These are phyloP conservation scores for Zygotorulaspora sp. DNA, from an alignment of 805 yeast genomes.

Conservation along the genomic window DNA sequence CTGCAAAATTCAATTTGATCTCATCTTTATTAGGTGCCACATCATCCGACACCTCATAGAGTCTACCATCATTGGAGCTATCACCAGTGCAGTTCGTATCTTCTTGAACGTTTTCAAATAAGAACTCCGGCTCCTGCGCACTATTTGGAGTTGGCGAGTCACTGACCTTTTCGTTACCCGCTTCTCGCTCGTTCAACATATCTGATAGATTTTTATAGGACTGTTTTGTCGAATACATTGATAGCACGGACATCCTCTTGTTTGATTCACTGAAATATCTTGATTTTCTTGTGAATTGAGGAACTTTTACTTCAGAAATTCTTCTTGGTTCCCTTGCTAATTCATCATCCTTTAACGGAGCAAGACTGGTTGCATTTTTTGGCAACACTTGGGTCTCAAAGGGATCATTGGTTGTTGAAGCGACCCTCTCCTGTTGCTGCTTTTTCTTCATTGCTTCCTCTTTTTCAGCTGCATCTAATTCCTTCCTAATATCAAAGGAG, in stretches of 20 bases:
- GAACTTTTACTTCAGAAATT: constrained; percentile 61
- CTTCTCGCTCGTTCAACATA: constrained; percentile 32
- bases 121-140: constrained; percentile 27
- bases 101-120: constrained; percentile 27
- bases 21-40: constrained; percentile 17
- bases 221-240: constrained; percentile 63
- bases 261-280: constrained; percentile 56
- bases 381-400: constrained; percentile 27
- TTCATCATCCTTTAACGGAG: constrained; percentile 19
- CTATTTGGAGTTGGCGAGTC: constrained; percentile 19
- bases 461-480: constrained; percentile 23
- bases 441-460: constrained; percentile 9
- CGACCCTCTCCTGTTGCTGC: constrained; percentile 12
- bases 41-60: constrained; percentile 22
- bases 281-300: constrained; percentile 66
- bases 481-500: constrained; percentile 36
- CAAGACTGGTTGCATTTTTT: constrained; percentile 27
- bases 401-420: constrained; percentile 14
- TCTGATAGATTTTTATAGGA: constrained; percentile 57
- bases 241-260: constrained; percentile 66
- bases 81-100: constrained; percentile 17
- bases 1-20: constrained; percentile 39
- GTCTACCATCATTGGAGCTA: constrained; percentile 26
- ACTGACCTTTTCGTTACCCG: constrained; percentile 9
- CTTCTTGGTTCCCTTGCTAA: constrained; percentile 40